A percentile compares a stretch with the other conserved stretches of the same genome.
Conservation (phyloP, 768 basidiomycete genomes). For the Hericium coralloides region DNA sequence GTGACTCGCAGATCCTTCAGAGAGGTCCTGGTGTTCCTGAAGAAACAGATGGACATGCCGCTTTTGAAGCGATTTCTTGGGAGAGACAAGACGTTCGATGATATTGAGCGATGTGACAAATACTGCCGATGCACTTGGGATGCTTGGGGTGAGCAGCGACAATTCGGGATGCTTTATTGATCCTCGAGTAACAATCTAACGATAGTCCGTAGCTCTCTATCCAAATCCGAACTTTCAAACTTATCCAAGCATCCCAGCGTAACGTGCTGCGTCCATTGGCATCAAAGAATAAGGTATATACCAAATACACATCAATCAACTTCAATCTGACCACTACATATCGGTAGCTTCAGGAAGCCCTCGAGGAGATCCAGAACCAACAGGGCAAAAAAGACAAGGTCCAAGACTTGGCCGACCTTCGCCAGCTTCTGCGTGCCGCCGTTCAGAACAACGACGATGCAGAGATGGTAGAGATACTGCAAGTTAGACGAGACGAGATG, state of each 20-base stretch:
- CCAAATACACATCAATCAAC: constrained; percentile 25
- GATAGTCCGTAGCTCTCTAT: constrained; percentile 32
- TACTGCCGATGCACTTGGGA: constrained; percentile 44
- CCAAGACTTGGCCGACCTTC: constrained; percentile 45
- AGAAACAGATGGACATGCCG: constrained; percentile 52
- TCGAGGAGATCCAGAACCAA: constrained; percentile 19
- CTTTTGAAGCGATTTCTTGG: constrained; percentile 75
- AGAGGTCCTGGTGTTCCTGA: constrained; percentile 39
- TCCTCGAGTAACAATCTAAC: too few relatives aligned
- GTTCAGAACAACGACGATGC: constrained; percentile 50
- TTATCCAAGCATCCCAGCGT: constrained; percentile 36
- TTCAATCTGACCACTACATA: too few relatives aligned
- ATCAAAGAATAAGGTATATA: too few relatives aligned
- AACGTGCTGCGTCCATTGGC: constrained; percentile 28
- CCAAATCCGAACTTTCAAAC: constrained; percentile 44
- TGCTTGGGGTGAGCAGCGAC: constrained; percentile 40
- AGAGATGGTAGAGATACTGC: constrained; percentile 53
- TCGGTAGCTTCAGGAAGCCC: too few relatives aligned
- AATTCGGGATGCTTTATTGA: too few relatives aligned
- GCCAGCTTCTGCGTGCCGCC: constrained; percentile 49
- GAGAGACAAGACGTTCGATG: constrained; percentile 54
- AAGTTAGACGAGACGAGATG: constrained; percentile 58
- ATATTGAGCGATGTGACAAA: constrained; percentile 42
- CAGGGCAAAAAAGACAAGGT: constrained; percentile 41
- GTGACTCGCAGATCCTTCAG: constrained; percentile 29